Conservation (phyloP, 805 yeast genomes). For the Grigorovia transvaalensis region DNA sequence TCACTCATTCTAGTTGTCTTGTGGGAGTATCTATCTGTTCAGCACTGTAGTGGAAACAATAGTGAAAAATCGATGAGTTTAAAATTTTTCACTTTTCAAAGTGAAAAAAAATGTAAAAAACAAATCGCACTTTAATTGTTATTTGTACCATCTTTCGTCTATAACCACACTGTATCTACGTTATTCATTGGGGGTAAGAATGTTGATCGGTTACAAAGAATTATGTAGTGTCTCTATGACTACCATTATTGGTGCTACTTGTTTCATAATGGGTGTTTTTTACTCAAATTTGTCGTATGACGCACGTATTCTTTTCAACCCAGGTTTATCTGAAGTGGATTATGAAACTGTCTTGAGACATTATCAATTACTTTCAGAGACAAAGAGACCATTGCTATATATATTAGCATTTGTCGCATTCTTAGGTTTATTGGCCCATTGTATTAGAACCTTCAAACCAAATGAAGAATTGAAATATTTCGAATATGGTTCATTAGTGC, state of each 20-base stretch:
- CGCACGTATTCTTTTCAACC: constrained; percentile 57
- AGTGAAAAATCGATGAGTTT: neutral
- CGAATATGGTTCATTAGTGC: constrained; percentile 79
- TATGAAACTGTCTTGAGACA: constrained; percentile 58
- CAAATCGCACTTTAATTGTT: too few species aligned
- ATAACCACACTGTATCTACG: neutral
- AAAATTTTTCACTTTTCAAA: neutral
- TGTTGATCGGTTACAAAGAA: constrained; percentile 18
- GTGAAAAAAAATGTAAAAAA: too few species aligned
- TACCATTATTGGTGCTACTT: constrained; percentile 35
- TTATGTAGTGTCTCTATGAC: constrained; percentile 24
- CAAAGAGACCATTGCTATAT: constrained; percentile 35
- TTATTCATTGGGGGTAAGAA: neutral
- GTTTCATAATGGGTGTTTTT: constrained; percentile 72
- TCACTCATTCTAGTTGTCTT: constrained; percentile 5
- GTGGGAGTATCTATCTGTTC: too few species aligned
- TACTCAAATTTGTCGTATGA: constrained; percentile 79
- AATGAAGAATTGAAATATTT: constrained; percentile 72
- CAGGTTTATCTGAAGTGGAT: constrained; percentile 39
- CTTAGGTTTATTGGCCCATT: constrained; percentile 62
- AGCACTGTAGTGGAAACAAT: too few species aligned
- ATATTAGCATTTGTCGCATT: constrained; percentile 54
- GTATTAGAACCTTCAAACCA: constrained; percentile 81
- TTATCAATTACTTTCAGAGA: constrained; percentile 61
- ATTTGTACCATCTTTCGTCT: too few species aligned